Evolutionary conservation across 257 asterid species (phyloP).

Genomic region (Petrea volubilis): DNA sequence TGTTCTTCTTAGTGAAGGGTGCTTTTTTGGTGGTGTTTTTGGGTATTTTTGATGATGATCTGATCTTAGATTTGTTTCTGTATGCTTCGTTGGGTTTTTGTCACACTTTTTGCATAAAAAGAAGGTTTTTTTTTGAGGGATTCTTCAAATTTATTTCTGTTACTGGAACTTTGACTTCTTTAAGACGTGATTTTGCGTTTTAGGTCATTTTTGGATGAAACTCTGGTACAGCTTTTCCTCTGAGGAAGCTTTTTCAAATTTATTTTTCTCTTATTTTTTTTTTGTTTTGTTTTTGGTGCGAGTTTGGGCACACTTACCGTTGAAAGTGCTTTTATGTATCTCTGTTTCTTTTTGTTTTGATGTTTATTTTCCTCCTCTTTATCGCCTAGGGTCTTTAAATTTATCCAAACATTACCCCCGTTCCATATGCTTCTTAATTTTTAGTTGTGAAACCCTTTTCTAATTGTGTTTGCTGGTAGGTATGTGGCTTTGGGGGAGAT

Average conservation of each 20-base stretch:
- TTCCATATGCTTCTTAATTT: not conserved
- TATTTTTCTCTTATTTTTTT: not conserved
- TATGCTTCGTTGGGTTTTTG: not conserved
- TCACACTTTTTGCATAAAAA: not conserved
- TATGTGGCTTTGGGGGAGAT: not conserved
- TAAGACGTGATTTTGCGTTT: not conserved
- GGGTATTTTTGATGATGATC: conserved; percentile 20
- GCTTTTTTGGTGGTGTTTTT: not conserved
- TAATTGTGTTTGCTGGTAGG: not conserved
- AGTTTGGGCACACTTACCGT: not conserved
- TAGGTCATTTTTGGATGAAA: not conserved
- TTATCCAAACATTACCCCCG: not conserved
- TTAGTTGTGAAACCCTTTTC: not conserved
- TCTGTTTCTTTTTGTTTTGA: not conserved
- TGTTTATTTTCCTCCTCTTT: not conserved
- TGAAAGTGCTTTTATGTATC: not conserved
- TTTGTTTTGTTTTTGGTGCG: too few species aligned
- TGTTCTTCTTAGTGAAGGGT: not conserved
- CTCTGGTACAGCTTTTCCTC: not conserved
- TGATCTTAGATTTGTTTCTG: not conserved
- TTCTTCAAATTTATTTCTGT: not conserved
- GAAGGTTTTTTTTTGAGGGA: not conserved
- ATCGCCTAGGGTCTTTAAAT: not conserved
- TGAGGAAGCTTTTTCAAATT: not conserved
- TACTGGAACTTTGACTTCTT: not conserved